Evolutionary conservation across 805 yeast genomes (phyloP), one percentile per base, ranked within the genome.

Genomic region (Cyberlindnera veronae): DNA sequence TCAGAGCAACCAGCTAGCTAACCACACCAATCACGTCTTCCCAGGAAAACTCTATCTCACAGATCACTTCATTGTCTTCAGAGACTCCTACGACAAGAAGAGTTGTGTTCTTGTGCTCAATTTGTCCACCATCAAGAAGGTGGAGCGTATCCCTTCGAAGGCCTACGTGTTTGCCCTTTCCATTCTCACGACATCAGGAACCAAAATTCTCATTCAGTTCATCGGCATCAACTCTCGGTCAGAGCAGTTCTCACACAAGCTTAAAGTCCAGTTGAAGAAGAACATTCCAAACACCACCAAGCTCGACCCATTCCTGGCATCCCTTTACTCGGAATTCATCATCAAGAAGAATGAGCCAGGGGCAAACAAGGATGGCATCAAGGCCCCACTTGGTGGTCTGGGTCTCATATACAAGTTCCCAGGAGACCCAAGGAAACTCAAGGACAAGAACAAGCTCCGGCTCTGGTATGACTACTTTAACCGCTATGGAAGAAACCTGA

Each of bases 401-500:
- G 99, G 99, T 0, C 75, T 84, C 55, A 64, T 65, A 11, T 91
- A 80, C 64, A 83, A 85, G 49, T 93, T 81, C 58, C 99, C 99
- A 0, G 99, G 99, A 0, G 88, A 87, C 58, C 75, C 95, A 4
- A 75, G 74, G 44, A 80, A 79, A 44, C 66, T 79, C 36, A 77
- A 87, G 39, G 97, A 91, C 56, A 83, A 86, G 51, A 71, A 89
- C 5, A 91, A 90, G 50, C 77, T 91, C 75, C 81, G 91, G 52
- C 68, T 89, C 39, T 93, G 99, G 99, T 88, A 86, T 57, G 97
- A 91, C 55, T 84, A 85, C 54, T 84, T 90, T 60, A 72, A 82
- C 42, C 76, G 77, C 15, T 82, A 89, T 54, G 99, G 99, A 21
- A 71, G 95, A 34, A 89, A 90, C 54, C 65, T 93, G 37, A 79